Percentiles rank a stretch among this genome's conserved stretches.
phyloP scores from a whole-genome alignment of 2,329 filamentous ascomycete genomes.

The Arachnomyces sp. region DNA sequence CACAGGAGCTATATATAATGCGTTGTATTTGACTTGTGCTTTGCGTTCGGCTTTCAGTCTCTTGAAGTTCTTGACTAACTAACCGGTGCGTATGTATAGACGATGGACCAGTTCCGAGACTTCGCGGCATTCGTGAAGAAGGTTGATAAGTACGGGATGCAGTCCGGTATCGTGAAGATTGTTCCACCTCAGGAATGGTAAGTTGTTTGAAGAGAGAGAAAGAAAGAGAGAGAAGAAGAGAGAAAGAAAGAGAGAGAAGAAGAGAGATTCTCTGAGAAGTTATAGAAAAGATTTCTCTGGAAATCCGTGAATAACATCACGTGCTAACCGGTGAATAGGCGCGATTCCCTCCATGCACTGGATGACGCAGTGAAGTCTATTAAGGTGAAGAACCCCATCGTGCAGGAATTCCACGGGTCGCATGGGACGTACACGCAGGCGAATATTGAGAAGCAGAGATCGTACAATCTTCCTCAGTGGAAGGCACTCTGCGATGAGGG shows the following conservation, averaged over 20 bases:
- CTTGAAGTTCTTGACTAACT: background rate
- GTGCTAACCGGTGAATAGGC: constrained; percentile 34
- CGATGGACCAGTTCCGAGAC: constrained; percentile 88
- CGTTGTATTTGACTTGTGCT: constrained; percentile 16
- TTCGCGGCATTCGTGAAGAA: constrained; percentile 88
- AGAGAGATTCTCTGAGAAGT: no score
- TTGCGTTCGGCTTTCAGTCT: constrained; percentile 7
- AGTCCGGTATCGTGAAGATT: constrained; percentile 92
- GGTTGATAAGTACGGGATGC: constrained; percentile 92
- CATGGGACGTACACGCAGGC: constrained; percentile 94
- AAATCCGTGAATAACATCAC: no score
- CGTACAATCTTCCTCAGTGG: constrained; percentile 97
- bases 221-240: no score
- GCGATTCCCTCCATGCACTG: constrained; percentile 63
- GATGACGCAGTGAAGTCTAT: constrained; percentile 85
- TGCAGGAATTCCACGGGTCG: constrained; percentile 93
- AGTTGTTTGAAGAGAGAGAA: constrained; percentile 24
- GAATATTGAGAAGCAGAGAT: constrained; percentile 91
- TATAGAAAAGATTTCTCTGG: no score
- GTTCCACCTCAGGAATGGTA: constrained; percentile 92
- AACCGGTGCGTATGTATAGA: constrained; percentile 34
- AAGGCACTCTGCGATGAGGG: constrained; percentile 86
- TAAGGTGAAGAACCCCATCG: constrained; percentile 92
- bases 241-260: no score
- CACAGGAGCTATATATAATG: no score